Conservation (phyloP, 345 rosid genomes). For the Ceriops decandra region DNA sequence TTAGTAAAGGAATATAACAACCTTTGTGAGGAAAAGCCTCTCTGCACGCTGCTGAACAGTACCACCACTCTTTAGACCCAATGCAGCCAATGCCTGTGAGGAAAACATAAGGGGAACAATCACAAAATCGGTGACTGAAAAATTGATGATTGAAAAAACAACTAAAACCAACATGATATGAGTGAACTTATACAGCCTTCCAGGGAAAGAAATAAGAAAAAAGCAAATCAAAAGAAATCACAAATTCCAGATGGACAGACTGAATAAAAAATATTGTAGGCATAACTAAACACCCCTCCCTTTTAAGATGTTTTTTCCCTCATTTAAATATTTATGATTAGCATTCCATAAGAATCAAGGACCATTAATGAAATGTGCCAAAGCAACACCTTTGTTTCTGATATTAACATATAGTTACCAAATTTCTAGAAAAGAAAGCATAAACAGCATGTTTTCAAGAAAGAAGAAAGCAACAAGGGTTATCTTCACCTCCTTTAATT, state of each 20-base stretch:
- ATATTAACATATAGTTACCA: neutral
- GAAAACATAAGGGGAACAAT: neutral
- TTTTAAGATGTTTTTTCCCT: neutral
- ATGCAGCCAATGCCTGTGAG: constrained; percentile 71
- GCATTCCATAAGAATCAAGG: neutral
- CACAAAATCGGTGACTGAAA: constrained; percentile 5
- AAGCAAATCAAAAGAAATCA: no score
- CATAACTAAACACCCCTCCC: no score
- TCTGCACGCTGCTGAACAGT: constrained; percentile 87
- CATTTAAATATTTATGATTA: neutral
- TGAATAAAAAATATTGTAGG: no score
- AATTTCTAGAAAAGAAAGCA: neutral
- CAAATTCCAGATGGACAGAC: no score
- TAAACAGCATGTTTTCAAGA: neutral
- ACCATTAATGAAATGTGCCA: neutral
- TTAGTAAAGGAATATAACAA: constrained; percentile 12
- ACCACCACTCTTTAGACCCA: constrained; percentile 92
- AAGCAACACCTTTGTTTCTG: neutral
- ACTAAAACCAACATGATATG: neutral
- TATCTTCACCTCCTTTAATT: constrained; percentile 67
- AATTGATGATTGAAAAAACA: neutral
- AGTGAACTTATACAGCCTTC: neutral
- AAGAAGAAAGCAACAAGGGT: constrained; percentile 5
- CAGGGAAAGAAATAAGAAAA: no score
- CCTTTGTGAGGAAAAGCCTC: constrained; percentile 95